A percentile compares a stretch with the other conserved stretches of the same genome.
These are phyloP conservation scores for Mycena epipterygia DNA, from an alignment of 768 basidiomycete genomes.

Conservation along the genomic window DNA sequence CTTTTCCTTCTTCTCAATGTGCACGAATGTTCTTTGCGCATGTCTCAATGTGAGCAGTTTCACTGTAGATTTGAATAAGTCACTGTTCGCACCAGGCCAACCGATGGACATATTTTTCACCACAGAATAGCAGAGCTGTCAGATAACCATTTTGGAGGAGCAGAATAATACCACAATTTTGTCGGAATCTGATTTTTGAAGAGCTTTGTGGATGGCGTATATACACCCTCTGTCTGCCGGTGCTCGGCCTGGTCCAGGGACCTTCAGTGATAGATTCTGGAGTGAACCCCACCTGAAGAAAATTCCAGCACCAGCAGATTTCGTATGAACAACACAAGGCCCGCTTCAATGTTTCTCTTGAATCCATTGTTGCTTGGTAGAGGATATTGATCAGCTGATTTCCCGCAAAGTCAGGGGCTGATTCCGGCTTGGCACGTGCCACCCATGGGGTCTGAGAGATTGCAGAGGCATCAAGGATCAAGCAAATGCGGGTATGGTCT, in stretches of 20 bases:
- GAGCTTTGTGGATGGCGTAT: not conserved
- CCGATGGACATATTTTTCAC: too few species aligned
- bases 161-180: too few species aligned
- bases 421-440: not conserved
- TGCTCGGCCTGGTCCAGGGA: not conserved
- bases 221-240: not conserved
- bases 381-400: not conserved
- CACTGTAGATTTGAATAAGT: too few species aligned
- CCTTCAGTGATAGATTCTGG: not conserved
- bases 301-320: not conserved
- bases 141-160: too few species aligned
- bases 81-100: too few species aligned
- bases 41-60: too few species aligned
- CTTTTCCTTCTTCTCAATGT: too few species aligned
- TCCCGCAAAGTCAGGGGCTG: not conserved
- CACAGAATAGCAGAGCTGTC: too few species aligned
- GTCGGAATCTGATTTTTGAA: too few species aligned
- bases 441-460: not conserved
- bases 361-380: not conserved
- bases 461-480: not conserved
- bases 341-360: not conserved
- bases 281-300: not conserved
- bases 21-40: too few species aligned
- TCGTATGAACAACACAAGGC: not conserved
- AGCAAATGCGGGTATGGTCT: slow-evolving; percentile 3